A percentile compares a stretch with the other conserved stretches of the same genome.
phyloP scores from a whole-genome alignment of 495 filamentous ascomycete species.

The Penicillium bovifimosum region DNA sequence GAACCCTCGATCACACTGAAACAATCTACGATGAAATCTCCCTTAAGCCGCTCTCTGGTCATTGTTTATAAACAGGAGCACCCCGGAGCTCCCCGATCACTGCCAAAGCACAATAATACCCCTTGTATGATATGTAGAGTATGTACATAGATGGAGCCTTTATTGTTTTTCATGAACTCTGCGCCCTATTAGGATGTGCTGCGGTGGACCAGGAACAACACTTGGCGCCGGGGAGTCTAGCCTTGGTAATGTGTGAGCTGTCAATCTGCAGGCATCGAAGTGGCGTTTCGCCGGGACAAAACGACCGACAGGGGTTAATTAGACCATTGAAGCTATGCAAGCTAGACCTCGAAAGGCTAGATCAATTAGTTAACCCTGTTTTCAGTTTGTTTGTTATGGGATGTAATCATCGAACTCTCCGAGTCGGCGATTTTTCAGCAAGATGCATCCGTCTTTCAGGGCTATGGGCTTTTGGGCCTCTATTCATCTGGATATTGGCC shows the following conservation, averaged over 20 bases:
- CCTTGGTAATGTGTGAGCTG: background rate
- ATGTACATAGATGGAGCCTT: background rate
- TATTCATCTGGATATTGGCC: no score
- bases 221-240: background rate
- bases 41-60: background rate
- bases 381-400: no score
- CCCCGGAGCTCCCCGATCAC: background rate
- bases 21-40: background rate
- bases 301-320: background rate
- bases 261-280: background rate
- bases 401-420: no score
- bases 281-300: background rate
- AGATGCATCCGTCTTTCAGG: no score
- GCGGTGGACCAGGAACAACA: background rate
- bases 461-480: no score
- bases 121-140: slow-evolving; percentile 3
- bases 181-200: background rate
- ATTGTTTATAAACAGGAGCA: background rate
- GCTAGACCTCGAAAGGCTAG: no score
- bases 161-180: background rate
- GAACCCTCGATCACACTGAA: background rate
- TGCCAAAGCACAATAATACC: background rate
- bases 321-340: no score
- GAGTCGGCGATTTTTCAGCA: no score
- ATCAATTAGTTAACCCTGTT: no score